Conservation (phyloP, 2,329 filamentous ascomycete genomes). For the Lachnum nothofagi region DNA sequence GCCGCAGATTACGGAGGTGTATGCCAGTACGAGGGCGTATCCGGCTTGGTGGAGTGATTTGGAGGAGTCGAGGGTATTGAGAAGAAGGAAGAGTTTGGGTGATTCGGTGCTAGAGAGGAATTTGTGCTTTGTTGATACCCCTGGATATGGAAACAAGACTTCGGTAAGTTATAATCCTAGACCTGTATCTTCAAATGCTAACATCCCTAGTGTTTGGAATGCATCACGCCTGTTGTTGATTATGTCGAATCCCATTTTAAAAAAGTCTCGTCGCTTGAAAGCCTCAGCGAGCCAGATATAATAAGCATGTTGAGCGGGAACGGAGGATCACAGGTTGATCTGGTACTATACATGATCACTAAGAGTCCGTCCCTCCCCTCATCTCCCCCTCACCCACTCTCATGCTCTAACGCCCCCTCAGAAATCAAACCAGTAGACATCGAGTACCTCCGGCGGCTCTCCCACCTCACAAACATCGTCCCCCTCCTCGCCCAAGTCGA, state of each 20-base stretch:
- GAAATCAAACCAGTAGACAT: conserved; percentile 60
- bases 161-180: conserved; percentile 42
- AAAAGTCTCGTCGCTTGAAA: conserved; percentile 55
- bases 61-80: conserved; percentile 56
- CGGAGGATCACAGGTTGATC: conserved; percentile 79
- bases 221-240: conserved; percentile 55
- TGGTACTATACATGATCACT: conserved; percentile 74
- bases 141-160: conserved; percentile 52
- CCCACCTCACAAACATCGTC: conserved; percentile 74
- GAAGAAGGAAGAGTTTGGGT: conserved; percentile 64
- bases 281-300: conserved; percentile 68
- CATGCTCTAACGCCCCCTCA: conserved; percentile 32
- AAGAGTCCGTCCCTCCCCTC: conserved; percentile 49
- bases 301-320: conserved; percentile 73
- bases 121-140: conserved; percentile 86
- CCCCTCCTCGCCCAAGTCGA: conserved; percentile 78
- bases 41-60: conserved; percentile 85
- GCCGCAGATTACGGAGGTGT: conserved; percentile 57
- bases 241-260: conserved; percentile 70
- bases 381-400: background rate
- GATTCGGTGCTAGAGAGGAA: conserved; percentile 84
- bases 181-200: conserved; percentile 23
- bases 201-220: conserved; percentile 45
- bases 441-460: conserved; percentile 65
- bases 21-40: conserved; percentile 77